Conservation (phyloP, 805 yeast genomes). For the Ogataea nitratoaversa region DNA sequence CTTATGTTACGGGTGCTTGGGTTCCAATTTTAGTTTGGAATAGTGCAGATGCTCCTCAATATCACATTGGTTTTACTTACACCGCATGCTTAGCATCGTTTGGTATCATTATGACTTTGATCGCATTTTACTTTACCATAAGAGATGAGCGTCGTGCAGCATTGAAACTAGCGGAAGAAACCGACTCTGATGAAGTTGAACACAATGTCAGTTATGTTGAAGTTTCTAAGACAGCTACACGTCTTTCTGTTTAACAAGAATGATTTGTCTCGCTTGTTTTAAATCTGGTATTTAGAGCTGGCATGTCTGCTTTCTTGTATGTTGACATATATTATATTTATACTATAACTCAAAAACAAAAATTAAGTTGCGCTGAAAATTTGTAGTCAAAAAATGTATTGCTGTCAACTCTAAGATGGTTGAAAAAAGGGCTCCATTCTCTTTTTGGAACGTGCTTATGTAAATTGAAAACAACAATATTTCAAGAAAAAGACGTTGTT, state of each 20-base stretch:
- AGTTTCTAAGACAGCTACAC: neutral
- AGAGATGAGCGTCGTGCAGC: conserved; percentile 17
- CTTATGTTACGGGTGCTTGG: conserved; percentile 39
- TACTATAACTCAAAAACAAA: too few species aligned
- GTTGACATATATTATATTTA: too few species aligned
- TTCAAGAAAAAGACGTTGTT: too few species aligned
- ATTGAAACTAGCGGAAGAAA: neutral
- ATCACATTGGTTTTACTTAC: conserved; percentile 36
- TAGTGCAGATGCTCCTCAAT: conserved; percentile 33
- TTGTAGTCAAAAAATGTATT: too few species aligned
- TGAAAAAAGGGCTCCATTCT: too few species aligned
- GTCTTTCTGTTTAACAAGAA: neutral
- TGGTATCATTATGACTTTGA: conserved; percentile 30
- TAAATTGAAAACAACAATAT: too few species aligned
- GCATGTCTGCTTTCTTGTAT: too few species aligned
- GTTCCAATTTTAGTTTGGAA: conserved; percentile 39
- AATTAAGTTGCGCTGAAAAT: too few species aligned
- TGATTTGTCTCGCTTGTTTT: too few species aligned
- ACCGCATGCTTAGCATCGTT: conserved; percentile 31
- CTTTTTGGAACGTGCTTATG: too few species aligned
- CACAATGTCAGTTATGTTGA: neutral
- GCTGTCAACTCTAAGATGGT: too few species aligned
- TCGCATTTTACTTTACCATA: conserved; percentile 19
- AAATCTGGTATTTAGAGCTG: too few species aligned
- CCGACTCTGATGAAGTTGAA: neutral